Evolutionary conservation across 1,139 yeast species (phyloP), one percentile per base, ranked within the genome.

Genomic region (Lipomyces yarrowii): DNA sequence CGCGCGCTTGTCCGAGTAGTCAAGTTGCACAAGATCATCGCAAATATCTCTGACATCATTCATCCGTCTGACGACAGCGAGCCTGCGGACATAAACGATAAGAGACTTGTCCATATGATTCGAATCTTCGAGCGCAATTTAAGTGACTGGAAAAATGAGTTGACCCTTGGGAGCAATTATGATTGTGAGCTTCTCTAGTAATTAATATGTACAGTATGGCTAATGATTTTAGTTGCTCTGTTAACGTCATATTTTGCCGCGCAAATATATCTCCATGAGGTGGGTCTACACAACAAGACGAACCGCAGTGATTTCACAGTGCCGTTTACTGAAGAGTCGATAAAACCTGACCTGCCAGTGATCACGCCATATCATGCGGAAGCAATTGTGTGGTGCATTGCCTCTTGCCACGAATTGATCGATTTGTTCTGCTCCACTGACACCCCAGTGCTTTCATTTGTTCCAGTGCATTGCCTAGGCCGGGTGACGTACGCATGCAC

Each of bases 1-100:
- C 69, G 68, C 59, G 75, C 83, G 42, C 75, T 90, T 62, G 90
- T 91, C 0, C 73, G 82, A 1, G 84, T 88, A 75, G 86, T 89
- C 11, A 82, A 88, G 69, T 74, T 91, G 68, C 86, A 86, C 69
- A 83, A 30, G 13, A 59, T 64, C 8, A 39, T 23, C 37, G 64
- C 56, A 21, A 54, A 62, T 11, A 55, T 64, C 13, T 11, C 23
- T n/a, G 13, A 10, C 13, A 42, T 64, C 2, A 59, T 64, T 33
- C 68, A 64, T 35, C 59, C 57, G 13, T 23, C 37, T 8, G 57
- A 62, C 33, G 30, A 11, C 39, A 42, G 48, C 6, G 63, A 62
- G 5, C 52, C 61, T 6, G 59, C 46, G 2, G 68, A 64, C 8
- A 33, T 64, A 5, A 56, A 56, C 26, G 63, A 64, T 23, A 15